Percentiles rank a stretch among this genome's conserved stretches.
Evolutionary conservation across 805 yeast genomes (phyloP).

Genomic region (Candida maesae): DNA sequence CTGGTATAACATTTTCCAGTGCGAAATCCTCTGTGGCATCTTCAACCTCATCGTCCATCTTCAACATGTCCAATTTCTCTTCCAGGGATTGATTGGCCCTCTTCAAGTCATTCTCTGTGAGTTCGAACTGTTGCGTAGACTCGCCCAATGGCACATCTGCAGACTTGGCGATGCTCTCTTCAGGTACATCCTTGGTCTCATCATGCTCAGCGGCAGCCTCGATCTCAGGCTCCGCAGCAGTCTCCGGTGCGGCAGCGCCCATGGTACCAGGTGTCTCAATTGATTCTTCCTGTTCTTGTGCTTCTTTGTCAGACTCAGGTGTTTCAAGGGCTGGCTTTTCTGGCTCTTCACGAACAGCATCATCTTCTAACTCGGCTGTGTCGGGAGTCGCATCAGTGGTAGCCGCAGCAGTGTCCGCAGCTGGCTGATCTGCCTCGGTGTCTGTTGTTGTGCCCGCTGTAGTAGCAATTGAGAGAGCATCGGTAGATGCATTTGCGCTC

Average conservation of each 20-base stretch:
- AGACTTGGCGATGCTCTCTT: not conserved
- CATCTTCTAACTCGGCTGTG: not conserved
- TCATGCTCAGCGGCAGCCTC: not conserved
- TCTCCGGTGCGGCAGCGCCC: not conserved
- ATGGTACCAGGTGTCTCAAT: too few species aligned
- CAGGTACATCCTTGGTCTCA: not conserved
- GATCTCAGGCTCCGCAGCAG: not conserved
- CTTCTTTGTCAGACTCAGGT: not conserved
- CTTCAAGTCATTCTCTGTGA: slow-evolving; percentile 13
- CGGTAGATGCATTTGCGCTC: not conserved
- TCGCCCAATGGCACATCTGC: slow-evolving; percentile 15
- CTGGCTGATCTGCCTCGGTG: not conserved
- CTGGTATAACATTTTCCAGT: too few species aligned
- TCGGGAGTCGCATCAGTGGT: too few species aligned
- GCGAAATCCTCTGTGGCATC: not conserved
- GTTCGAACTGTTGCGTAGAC: slow-evolving; percentile 16
- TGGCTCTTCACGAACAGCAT: not conserved
- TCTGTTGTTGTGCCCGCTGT: not conserved
- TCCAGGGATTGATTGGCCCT: slow-evolving; percentile 18
- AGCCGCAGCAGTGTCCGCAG: too few species aligned
- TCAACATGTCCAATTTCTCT: slow-evolving; percentile 11
- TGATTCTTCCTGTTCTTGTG: not conserved
- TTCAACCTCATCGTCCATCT: slow-evolving; percentile 12
- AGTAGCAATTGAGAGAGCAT: not conserved
- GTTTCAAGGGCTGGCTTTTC: too few species aligned